Evolutionary conservation across 2,329 filamentous ascomycete genomes (phyloP), one percentile per base, ranked within the genome.

Genomic region (Trichoderma koningiopsis): DNA sequence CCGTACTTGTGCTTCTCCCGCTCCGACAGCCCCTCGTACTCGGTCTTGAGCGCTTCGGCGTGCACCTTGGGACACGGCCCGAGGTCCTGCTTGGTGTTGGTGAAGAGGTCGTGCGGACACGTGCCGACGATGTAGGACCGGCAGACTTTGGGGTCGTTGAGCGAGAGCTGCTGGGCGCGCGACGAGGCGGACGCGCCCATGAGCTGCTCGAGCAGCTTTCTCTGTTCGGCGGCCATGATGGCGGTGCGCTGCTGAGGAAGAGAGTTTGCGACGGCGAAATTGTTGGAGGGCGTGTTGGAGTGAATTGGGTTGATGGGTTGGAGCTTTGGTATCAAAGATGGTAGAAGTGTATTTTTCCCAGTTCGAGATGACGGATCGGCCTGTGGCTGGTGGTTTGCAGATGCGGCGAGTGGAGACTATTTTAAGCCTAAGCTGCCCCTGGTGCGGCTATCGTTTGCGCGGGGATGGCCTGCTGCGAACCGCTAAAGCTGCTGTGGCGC

Each of bases 51-150:
- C 14, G 89, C 89, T 79, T 97, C 94, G 60, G 89, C 92, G 82
- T 99, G 96, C 31, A 95, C 87, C 79, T 95, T 96, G 61, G 92
- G 88, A 77, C 96, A 99, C 0, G 89, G 88, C 2, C 96, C 96
- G 40, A 98, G 88, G 79, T 99, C 96, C 70, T 98, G 94, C 84
- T 97, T 98, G 57, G 96, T 99, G 83, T 99, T 99, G 73, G 95
- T 99, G 87, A 99, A 99, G 77, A 99, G 93, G 79, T 99, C 96
- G 85, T 98, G 95, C 0, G 96, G 96, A 80, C 96, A 99, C 70
- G 93, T 96, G 75, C 96, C 96, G 72, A 89, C 94, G 61, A 99
- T 88, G 80, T 95, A 98, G 22, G 94, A 97, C 68, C 93, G 92
- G 84, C 96, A 99, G 75, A 97, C 92, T 82, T 97, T 97, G 66